These are phyloP conservation scores for Notholithocarpus densiflorus DNA, from an alignment of 306 rosid genomes.

Conservation along the genomic window DNA sequence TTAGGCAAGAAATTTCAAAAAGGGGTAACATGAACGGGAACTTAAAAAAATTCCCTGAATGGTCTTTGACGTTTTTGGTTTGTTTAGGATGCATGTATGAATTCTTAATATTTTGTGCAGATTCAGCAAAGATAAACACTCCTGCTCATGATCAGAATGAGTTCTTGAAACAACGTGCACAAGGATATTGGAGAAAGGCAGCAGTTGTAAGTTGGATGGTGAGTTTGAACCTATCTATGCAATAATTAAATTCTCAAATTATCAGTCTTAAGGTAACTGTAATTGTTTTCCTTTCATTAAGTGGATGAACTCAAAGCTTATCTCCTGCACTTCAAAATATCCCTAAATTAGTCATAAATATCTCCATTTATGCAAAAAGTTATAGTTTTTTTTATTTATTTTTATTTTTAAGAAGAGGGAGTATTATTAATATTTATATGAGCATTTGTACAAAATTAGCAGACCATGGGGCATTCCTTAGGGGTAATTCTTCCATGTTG, in stretches of 20 bases:
- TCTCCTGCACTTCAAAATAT: not conserved
- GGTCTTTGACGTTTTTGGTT: slow-evolving; percentile 4
- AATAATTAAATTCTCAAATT: not conserved
- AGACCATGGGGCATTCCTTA: too few species aligned
- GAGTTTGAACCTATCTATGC: slow-evolving; percentile 9
- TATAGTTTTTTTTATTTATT: not conserved
- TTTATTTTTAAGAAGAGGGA: too few species aligned
- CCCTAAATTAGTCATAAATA: not conserved
- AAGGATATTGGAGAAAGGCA: slow-evolving; percentile 72
- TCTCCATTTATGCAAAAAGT: not conserved
- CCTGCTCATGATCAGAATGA: slow-evolving; percentile 10
- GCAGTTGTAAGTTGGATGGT: slow-evolving; percentile 75
- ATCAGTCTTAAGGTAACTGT: not conserved
- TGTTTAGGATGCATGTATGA: slow-evolving; percentile 1
- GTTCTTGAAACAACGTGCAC: slow-evolving; percentile 34
- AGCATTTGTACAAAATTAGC: too few species aligned
- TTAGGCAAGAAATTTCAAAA: not conserved
- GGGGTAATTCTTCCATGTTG: too few species aligned
- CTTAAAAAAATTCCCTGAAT: slow-evolving; percentile 7
- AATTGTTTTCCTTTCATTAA: not conserved
- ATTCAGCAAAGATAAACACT: not conserved
- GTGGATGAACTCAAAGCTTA: not conserved
- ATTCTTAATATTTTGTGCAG: slow-evolving; percentile 8
- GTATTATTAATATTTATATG: too few species aligned
- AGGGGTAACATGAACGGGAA: slow-evolving; percentile 29